Base-by-base conservation (phyloP, 1,284 basidiomycete genomes). In the Waitea zeae region DNA sequence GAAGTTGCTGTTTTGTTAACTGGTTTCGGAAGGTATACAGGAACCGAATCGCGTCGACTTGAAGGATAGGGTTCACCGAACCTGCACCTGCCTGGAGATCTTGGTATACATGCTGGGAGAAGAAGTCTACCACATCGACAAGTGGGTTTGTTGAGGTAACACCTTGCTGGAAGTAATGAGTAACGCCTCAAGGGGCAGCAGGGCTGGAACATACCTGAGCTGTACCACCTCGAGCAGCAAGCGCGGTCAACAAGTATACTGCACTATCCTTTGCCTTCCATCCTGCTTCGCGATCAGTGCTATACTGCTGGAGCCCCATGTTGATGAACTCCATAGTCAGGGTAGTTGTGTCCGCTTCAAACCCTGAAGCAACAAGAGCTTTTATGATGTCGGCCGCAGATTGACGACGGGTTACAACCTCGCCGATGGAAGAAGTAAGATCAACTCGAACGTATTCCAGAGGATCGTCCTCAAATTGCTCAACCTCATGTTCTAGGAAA, bases 231-330 rank as follows among this genome's bases (percentile, higher is more conserved):
- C 81, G 67, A 4, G 86, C 80, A 1, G 93, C 93, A 39, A 97
- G 75, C 2, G 88, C 88, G 5, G 86, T 89, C 45, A 98, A 63
- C 18, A 97, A 59, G 56, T 88, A 98, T 34, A 97, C 78, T n/a
- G 93, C 93, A 13, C 83, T 84, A 55, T 97, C 90, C 57, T 99
- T 99, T 34, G 77, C 69, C 51, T 82, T 83, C 92, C 92, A 99
- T 46, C 84, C 82, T 18, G 65, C 65, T 5, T 56, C 49, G 9
- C 72, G 76, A 48, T 82, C 69, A 14, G 51, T 46, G 12, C 49
- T 56, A 40, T 74, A 86, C 52, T 65, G 66, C 41, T 51, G 50
- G 7, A 97, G 58, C 20, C 87, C 88, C n/a, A n/a, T n/a, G n/a
- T n/a, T n/a, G n/a, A n/a, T n/a, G n/a, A n/a, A n/a, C n/a, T n/a